These are phyloP conservation scores for Hagleromyces aurorensis DNA, from an alignment of 805 yeast genomes.

Conservation along the genomic window DNA sequence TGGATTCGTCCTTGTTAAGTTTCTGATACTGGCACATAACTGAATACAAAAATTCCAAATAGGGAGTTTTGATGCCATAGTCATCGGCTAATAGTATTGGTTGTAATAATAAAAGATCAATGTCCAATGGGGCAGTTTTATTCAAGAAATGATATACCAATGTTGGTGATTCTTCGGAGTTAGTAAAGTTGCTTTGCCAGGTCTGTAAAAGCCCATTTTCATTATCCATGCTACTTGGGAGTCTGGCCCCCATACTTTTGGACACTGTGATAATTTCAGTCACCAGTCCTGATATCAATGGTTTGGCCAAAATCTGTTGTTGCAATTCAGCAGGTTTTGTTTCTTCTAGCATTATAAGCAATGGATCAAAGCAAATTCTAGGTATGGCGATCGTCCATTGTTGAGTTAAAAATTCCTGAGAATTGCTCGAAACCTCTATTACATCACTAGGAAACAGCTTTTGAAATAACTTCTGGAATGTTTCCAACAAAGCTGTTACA, in stretches of 20 bases:
- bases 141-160: slow-evolving; percentile 60
- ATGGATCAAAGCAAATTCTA: slow-evolving; percentile 67
- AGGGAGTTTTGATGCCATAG: slow-evolving; percentile 77
- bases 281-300: slow-evolving; percentile 72
- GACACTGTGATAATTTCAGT: slow-evolving; percentile 66
- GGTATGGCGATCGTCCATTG: slow-evolving; percentile 87
- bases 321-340: slow-evolving; percentile 52
- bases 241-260: slow-evolving; percentile 68
- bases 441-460: slow-evolving; percentile 29
- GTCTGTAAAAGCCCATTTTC: slow-evolving; percentile 50
- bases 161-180: slow-evolving; percentile 41
- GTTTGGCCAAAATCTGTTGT: slow-evolving; percentile 72
- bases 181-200: slow-evolving; percentile 43
- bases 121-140: slow-evolving; percentile 45
- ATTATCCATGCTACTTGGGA: slow-evolving; percentile 54
- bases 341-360: slow-evolving; percentile 65
- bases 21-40: slow-evolving; percentile 56
- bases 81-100: slow-evolving; percentile 91
- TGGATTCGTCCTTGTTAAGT: slow-evolving; percentile 37
- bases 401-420: slow-evolving; percentile 50
- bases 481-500: slow-evolving; percentile 16
- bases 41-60: slow-evolving; percentile 80
- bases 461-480: slow-evolving; percentile 27
- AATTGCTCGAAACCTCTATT: slow-evolving; percentile 32
- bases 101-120: slow-evolving; percentile 73